phyloP scores from a whole-genome alignment of 2,329 filamentous ascomycete genomes.

The Aureobasidium zeae region DNA sequence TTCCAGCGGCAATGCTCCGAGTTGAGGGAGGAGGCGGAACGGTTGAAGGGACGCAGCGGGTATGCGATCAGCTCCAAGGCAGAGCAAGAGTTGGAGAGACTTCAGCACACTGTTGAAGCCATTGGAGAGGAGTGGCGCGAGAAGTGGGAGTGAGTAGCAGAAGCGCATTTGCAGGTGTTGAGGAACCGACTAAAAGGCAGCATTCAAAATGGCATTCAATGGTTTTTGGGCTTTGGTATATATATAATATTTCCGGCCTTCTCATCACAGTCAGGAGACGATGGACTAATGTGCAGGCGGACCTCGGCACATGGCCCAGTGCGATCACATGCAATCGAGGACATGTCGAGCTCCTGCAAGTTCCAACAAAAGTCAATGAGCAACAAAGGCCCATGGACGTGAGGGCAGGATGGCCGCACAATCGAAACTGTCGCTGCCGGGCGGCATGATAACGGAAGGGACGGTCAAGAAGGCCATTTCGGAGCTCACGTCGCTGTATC shows the following conservation, averaged over 20 bases:
- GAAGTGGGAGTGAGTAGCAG: constrained; percentile 40
- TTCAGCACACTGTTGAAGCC: constrained; percentile 43
- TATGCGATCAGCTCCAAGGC: constrained; percentile 29
- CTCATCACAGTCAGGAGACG: too few relatives aligned
- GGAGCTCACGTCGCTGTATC: constrained; percentile 62
- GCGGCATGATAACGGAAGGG: constrained; percentile 44
- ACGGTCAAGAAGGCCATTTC: constrained; percentile 57
- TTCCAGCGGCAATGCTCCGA: constrained; percentile 46
- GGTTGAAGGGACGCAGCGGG: constrained; percentile 34
- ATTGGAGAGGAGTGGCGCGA: constrained; percentile 44
- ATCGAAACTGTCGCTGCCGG: constrained; percentile 56
- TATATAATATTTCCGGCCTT: too few relatives aligned
- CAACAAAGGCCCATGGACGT: not conserved
- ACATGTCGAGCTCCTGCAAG: not conserved
- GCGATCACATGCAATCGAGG: constrained; percentile 7
- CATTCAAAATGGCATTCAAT: too few relatives aligned
- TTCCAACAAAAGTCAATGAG: not conserved
- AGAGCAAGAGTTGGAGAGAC: constrained; percentile 48
- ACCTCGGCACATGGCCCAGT: constrained; percentile 6
- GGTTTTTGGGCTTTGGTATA: too few relatives aligned
- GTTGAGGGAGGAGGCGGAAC: constrained; percentile 26
- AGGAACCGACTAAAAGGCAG: too few relatives aligned
- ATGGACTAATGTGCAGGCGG: too few relatives aligned
- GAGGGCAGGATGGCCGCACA: constrained; percentile 55
- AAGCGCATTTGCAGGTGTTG: too few relatives aligned